Percentiles rank a stretch among this genome's conserved stretches.
These are phyloP conservation scores for Aspergillus kassunensis DNA, from an alignment of 495 filamentous ascomycete species.

Conservation along the genomic window DNA sequence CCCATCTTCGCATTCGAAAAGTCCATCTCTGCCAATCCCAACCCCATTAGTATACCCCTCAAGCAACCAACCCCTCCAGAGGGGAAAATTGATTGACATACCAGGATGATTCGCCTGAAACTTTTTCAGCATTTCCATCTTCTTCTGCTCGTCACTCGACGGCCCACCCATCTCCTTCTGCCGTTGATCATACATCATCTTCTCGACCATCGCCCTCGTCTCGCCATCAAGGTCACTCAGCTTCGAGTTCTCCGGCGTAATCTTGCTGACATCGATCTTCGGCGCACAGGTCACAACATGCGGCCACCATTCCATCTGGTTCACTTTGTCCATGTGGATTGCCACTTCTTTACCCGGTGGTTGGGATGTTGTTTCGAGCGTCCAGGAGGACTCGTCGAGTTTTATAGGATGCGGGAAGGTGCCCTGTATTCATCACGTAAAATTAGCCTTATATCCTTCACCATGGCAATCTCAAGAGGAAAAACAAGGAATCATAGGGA, in stretches of 20 bases:
- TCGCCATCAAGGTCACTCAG: constrained; percentile 90
- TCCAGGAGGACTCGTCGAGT: constrained; percentile 91
- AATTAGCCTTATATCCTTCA: constrained; percentile 6
- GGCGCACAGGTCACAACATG: constrained; percentile 77
- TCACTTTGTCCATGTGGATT: constrained; percentile 92
- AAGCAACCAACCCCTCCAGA: not conserved
- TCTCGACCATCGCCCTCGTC: constrained; percentile 98
- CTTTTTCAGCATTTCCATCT: constrained; percentile 85
- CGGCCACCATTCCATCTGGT: constrained; percentile 98
- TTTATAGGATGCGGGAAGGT: constrained; percentile 75
- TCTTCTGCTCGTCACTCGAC: constrained; percentile 87
- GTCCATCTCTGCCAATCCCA: constrained; percentile 44
- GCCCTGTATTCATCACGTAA: constrained; percentile 51
- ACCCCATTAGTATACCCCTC: constrained; percentile 11
- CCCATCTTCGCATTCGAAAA: constrained; percentile 48
- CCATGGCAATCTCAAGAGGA: too few relatives aligned
- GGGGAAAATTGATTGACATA: constrained; percentile 57
- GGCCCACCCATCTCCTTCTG: constrained; percentile 92
- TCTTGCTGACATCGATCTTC: constrained; percentile 90
- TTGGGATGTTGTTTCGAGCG: constrained; percentile 64
- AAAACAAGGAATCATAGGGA: constrained; percentile 17
- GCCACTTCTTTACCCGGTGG: constrained; percentile 68
- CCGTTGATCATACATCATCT: constrained; percentile 99
- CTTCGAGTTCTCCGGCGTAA: constrained; percentile 86
- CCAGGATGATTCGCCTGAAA: constrained; percentile 85